Evolutionary conservation across 1,139 yeast genomes (phyloP), one percentile per base, ranked within the genome.

Genomic region (Yamadazyma triangularis): DNA sequence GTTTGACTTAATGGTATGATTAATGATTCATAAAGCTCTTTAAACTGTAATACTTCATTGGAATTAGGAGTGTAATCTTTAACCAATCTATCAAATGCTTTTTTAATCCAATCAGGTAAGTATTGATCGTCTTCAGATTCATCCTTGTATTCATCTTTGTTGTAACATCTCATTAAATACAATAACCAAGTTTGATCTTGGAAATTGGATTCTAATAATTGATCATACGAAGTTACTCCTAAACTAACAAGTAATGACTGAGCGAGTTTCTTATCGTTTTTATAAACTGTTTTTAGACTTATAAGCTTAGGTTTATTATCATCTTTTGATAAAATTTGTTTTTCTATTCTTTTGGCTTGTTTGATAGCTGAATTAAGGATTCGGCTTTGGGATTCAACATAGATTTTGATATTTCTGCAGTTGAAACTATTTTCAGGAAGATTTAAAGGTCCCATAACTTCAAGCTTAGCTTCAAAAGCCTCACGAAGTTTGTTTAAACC

Each of bases 141-240:
- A 19, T 44, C 53, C 7, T 31, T 41, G 34, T 71, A 70, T 4
- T 54, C 54, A 4, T 59, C 53, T 33, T 60, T 63, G 47, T 79
- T 81, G 34, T 65, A 62, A 36, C 76, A 70, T 38, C 88, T 62
- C 28, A 82, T 73, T 19, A 82, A 60, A 73, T 80, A 83, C 26
- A 82, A 51, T 11, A 80, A 51, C 58, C 84, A 63, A 4, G 75
- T 71, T 44, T 79, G 83, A 40, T 79, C 81, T 38, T 75, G 62
- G 29, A 77, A 62, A 30, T 68, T 64, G 25, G 62, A 50, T 7
- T 64, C 63, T 2, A 70, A 46, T 11, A 81, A 47, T 25, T 72
- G 74, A 8, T 75, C 79, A 44, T 70, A 78, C n/a, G 68, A 61
- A 3, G 71, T 53, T 8, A 77, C 68, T 4, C 87, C 88, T 45